Evolutionary conservation across 768 basidiomycete species (phyloP).

Genomic region (Chalciporus pseudorubinellus): DNA sequence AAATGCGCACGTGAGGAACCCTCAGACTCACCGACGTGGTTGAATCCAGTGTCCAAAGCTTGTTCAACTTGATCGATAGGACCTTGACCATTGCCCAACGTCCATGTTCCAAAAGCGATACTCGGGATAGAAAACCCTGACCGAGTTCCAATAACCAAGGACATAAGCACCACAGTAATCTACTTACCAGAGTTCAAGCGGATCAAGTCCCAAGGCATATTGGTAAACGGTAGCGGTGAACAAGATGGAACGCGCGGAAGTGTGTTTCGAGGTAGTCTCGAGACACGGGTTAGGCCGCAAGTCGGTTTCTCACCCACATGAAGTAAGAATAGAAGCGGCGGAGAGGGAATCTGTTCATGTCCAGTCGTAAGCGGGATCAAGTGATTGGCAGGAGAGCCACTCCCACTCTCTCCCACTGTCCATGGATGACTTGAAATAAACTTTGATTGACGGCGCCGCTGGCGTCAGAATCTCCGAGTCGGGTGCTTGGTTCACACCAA

Average conservation of each 20-base stretch:
- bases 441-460: no score
- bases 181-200: conserved; percentile 57
- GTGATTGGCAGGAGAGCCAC: background rate
- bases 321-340: background rate
- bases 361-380: background rate
- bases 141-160: background rate
- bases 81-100: conserved; percentile 53
- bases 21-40: conserved; percentile 51
- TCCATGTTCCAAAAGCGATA: conserved; percentile 68
- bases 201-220: conserved; percentile 62
- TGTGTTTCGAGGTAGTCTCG: background rate
- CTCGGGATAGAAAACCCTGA: conserved; percentile 44
- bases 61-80: conserved; percentile 57
- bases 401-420: background rate
- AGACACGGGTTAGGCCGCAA: background rate
- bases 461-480: no score
- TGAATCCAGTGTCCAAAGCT: conserved; percentile 59
- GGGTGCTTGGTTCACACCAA: background rate
- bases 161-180: background rate
- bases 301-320: background rate
- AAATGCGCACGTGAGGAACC: background rate
- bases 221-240: conserved; percentile 5
- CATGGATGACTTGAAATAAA: no score
- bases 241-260: background rate
- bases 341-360: background rate